phyloP scores from a whole-genome alignment of 352 stramenopile species.

The Pythium scleroteichum region DNA sequence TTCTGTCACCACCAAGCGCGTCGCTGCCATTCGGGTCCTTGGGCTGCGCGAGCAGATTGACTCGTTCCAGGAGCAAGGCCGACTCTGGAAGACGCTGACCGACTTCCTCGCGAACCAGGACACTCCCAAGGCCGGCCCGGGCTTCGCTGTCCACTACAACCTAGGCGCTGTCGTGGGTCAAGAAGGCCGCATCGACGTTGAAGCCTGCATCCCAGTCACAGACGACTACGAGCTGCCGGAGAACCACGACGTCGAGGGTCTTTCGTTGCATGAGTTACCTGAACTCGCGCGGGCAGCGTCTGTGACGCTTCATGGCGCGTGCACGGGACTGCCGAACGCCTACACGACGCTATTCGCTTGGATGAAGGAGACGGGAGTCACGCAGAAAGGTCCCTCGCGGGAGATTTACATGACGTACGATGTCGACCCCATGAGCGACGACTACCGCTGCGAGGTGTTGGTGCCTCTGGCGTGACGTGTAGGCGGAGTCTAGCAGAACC shows the following conservation, averaged over 20 bases:
- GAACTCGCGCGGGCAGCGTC: not conserved
- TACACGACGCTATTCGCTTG: conserved; percentile 5
- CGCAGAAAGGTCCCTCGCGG: not conserved
- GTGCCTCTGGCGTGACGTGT: not conserved
- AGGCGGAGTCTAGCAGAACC: too few species aligned
- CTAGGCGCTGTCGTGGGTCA: conserved; percentile 4
- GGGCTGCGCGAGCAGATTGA: conserved; percentile 4
- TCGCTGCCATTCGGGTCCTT: conserved; percentile 2
- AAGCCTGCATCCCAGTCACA: conserved; percentile 8
- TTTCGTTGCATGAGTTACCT: not conserved
- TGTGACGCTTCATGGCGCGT: conserved; percentile 7
- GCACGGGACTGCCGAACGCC: not conserved
- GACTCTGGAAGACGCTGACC: conserved; percentile 5
- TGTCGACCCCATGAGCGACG: conserved; percentile 10
- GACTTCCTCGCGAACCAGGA: not conserved
- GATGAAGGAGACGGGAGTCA: conserved; percentile 1
- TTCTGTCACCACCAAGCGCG: not conserved
- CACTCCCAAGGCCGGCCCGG: not conserved
- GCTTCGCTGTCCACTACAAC: conserved; percentile 10
- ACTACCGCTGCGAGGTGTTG: conserved; percentile 8
- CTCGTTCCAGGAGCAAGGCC: conserved; percentile 10
- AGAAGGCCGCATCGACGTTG: conserved; percentile 8
- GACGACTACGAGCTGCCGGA: not conserved
- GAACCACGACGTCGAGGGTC: not conserved
- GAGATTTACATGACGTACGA: conserved; percentile 12